Evolutionary conservation across 768 basidiomycete genomes (phyloP).

Genomic region (Macrocybe gigantea): DNA sequence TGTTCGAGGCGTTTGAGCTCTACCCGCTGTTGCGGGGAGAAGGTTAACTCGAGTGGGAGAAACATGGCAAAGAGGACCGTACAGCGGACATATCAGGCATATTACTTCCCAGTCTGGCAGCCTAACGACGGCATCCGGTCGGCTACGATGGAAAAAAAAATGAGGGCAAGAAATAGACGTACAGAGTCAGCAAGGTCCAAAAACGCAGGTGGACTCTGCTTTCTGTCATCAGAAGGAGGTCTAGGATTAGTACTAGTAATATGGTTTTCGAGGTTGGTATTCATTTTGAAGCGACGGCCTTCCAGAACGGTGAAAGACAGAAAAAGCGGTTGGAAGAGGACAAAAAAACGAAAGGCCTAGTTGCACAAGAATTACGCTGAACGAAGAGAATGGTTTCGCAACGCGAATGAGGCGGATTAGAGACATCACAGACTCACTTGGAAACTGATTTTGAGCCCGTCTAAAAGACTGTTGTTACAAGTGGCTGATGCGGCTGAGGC

Average conservation of each 20-base stretch:
- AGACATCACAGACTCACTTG: slow-evolving; percentile 43
- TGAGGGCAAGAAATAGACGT: slow-evolving; percentile 25
- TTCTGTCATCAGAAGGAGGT: slow-evolving; percentile 61
- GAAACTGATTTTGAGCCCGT: slow-evolving; percentile 71
- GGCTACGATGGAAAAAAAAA: slow-evolving; percentile 12
- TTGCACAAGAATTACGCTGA: slow-evolving; percentile 64
- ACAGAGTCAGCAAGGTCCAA: slow-evolving; percentile 93
- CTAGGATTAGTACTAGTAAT: slow-evolving; percentile 70
- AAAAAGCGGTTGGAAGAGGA: slow-evolving; percentile 43
- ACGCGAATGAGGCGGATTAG: slow-evolving; percentile 17
- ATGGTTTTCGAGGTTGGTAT: slow-evolving; percentile 63
- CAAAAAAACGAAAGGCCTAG: slow-evolving; percentile 50
- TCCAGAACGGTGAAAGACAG: slow-evolving; percentile 51
- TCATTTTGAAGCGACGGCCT: slow-evolving; percentile 61
- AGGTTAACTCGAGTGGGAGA: slow-evolving; percentile 2
- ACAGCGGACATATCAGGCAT: slow-evolving; percentile 84
- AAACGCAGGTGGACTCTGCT: slow-evolving; percentile 88
- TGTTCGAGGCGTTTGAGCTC: slow-evolving; percentile 90
- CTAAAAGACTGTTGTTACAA: slow-evolving; percentile 83
- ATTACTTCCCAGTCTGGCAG: slow-evolving; percentile 80
- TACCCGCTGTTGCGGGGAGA: slow-evolving; percentile 55
- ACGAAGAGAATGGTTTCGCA: slow-evolving; percentile 11
- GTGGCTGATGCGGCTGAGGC: slow-evolving; percentile 39
- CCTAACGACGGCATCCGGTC: slow-evolving; percentile 34
- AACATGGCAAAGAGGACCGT: slow-evolving; percentile 25